Percentiles rank a stretch among this genome's conserved stretches.
phyloP scores from a whole-genome alignment of 768 basidiomycete species.

The Boletus sp. region DNA sequence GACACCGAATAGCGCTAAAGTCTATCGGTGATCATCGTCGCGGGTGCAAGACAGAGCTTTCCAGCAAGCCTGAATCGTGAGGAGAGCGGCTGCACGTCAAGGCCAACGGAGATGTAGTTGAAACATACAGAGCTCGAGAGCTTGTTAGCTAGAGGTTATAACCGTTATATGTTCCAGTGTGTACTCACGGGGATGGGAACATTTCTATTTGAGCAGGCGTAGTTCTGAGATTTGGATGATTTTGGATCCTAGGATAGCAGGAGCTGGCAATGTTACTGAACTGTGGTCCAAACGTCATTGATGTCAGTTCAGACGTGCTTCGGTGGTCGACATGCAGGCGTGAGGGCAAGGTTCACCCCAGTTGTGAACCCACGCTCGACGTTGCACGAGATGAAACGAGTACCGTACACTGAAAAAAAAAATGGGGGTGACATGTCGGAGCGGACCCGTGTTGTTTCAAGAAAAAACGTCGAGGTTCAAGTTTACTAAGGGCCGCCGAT shows the following conservation, averaged over 20 bases:
- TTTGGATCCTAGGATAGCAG: not conserved
- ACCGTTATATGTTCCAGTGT: not conserved
- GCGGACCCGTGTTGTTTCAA: not conserved
- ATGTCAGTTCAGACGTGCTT: not conserved
- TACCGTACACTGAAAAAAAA: not conserved
- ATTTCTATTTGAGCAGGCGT: not conserved
- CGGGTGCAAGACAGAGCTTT: not conserved
- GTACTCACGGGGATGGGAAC: not conserved
- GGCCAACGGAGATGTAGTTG: not conserved
- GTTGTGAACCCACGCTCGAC: not conserved
- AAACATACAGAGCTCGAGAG: not conserved
- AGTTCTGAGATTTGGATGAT: not conserved
- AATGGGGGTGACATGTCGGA: not conserved
- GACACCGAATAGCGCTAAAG: conserved; percentile 1
- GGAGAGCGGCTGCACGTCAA: not conserved
- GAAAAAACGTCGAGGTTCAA: not conserved
- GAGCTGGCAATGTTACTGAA: not conserved
- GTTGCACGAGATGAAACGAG: not conserved
- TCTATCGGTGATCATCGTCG: not conserved
- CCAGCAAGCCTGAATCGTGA: not conserved
- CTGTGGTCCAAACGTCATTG: not conserved
- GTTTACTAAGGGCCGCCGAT: no score
- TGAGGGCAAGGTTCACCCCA: not conserved
- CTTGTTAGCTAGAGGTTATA: not conserved
- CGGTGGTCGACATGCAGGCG: not conserved